Conservation (phyloP, 345 rosid genomes). For the Populus nigra region DNA sequence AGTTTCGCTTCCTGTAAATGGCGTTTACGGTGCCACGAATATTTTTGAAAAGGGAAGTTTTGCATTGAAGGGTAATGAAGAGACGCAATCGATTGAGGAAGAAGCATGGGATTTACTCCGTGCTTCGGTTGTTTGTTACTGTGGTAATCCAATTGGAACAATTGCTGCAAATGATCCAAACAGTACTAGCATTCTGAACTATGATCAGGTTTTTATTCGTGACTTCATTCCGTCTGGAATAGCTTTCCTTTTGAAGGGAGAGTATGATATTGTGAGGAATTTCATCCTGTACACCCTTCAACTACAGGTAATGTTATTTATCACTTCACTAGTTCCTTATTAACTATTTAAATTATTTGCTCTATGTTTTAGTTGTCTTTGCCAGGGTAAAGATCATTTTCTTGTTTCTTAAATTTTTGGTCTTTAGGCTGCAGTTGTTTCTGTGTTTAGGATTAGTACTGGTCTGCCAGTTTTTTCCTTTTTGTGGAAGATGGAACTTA, state of each 20-base stretch:
- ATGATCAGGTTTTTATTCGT: slow-evolving; percentile 69
- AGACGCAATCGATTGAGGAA: slow-evolving; percentile 10
- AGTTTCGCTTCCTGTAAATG: background rate
- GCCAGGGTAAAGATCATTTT: background rate
- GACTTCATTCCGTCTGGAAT: slow-evolving; percentile 91
- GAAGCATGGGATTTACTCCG: slow-evolving; percentile 31
- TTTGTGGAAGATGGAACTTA: too few species aligned
- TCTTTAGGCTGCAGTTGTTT: background rate
- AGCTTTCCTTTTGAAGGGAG: slow-evolving; percentile 92
- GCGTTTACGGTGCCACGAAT: background rate
- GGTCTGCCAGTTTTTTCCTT: too few species aligned
- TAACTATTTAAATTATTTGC: background rate
- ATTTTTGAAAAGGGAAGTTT: background rate
- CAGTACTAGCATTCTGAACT: slow-evolving; percentile 20
- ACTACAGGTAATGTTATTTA: slow-evolving; percentile 59
- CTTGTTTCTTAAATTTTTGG: background rate
- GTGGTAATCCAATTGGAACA: slow-evolving; percentile 34
- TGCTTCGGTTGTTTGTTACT: slow-evolving; percentile 25
- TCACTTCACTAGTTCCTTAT: background rate
- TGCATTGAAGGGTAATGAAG: background rate
- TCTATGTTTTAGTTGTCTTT: background rate
- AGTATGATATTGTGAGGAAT: slow-evolving; percentile 78
- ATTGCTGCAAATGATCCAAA: slow-evolving; percentile 35
- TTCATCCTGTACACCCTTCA: slow-evolving; percentile 94
- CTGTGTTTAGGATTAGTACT: background rate